Evolutionary conservation across 148 eudicot genomes (phyloP).

Genomic region (Rheum nobile): DNA sequence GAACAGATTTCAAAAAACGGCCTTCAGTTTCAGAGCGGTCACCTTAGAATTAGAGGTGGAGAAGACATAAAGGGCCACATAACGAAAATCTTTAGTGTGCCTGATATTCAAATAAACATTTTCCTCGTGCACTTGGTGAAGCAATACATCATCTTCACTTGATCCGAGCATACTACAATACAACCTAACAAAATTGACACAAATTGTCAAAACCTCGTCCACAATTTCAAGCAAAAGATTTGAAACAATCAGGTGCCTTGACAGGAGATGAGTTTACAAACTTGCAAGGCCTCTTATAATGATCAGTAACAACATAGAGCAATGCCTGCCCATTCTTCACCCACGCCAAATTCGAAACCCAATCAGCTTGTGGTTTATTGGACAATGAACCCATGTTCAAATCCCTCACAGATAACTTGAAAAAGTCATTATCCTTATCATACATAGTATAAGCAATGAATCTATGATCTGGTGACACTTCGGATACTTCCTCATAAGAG

Average conservation of each 20-base stretch:
- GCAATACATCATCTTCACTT: conserved; percentile 54
- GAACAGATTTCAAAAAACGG: background rate
- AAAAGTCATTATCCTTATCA: conserved; percentile 85
- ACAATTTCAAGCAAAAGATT: background rate
- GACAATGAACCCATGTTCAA: conserved; percentile 54
- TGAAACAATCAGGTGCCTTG: background rate
- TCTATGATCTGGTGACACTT: conserved; percentile 87
- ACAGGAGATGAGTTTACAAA: conserved; percentile 15
- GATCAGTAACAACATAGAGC: conserved; percentile 83
- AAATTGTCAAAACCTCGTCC: conserved; percentile 6
- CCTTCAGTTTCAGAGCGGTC: background rate
- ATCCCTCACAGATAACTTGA: conserved; percentile 74
- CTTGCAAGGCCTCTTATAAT: conserved; percentile 75
- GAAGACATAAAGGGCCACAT: conserved; percentile 46
- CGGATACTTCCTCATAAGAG: conserved; percentile 85
- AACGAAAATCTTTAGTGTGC: conserved; percentile 73
- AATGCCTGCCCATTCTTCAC: conserved; percentile 64
- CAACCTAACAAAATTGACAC: conserved; percentile 32
- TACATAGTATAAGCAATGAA: conserved; percentile 90
- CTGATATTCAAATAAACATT: conserved; percentile 59
- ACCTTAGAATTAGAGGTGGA: conserved; percentile 79
- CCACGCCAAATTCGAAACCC: conserved; percentile 86
- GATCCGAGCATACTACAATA: conserved; percentile 64
- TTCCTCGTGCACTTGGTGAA: conserved; percentile 64
- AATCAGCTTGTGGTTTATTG: conserved; percentile 75